A percentile compares a stretch with the other conserved stretches of the same genome.
phyloP scores from a whole-genome alignment of 192 early-diverging fungal species.

The Backusella luteola region DNA sequence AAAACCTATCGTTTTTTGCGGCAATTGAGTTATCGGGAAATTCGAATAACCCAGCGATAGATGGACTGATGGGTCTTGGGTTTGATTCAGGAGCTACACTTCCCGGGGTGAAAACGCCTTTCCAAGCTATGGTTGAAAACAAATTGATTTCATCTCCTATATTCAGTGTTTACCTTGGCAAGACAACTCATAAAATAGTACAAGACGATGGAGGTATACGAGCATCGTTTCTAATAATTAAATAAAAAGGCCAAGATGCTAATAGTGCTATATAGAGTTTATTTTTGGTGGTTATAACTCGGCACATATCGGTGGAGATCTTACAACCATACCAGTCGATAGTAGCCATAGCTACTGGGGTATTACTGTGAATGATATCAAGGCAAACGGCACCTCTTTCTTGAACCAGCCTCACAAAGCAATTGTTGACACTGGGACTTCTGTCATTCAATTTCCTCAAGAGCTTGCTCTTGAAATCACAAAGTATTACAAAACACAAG shows the following conservation, averaged over 20 bases:
- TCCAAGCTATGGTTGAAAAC: slow-evolving; percentile 53
- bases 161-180: slow-evolving; percentile 58
- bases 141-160: slow-evolving; percentile 50
- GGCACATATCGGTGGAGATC: slow-evolving; percentile 30
- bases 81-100: slow-evolving; percentile 40
- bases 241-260: no score
- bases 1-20: slow-evolving; percentile 22
- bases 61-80: slow-evolving; percentile 62
- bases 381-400: background rate
- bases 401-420: slow-evolving; percentile 11
- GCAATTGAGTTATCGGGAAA: slow-evolving; percentile 10
- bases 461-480: slow-evolving; percentile 10
- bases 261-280: slow-evolving; percentile 29
- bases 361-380: background rate
- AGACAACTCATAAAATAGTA: background rate
- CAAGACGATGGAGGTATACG: slow-evolving; percentile 33
- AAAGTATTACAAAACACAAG: slow-evolving; percentile 3
- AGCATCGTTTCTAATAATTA: no score
- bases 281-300: slow-evolving; percentile 45
- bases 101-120: slow-evolving; percentile 40
- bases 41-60: slow-evolving; percentile 28
- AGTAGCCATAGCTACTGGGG: slow-evolving; percentile 18
- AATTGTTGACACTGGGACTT: slow-evolving; percentile 64
- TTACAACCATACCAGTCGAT: slow-evolving; percentile 44
- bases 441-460: slow-evolving; percentile 47